Percentiles rank a stretch among this genome's conserved stretches.
These are phyloP conservation scores for Diaporthe destruens DNA, from an alignment of 2,329 filamentous ascomycete genomes.

Conservation along the genomic window DNA sequence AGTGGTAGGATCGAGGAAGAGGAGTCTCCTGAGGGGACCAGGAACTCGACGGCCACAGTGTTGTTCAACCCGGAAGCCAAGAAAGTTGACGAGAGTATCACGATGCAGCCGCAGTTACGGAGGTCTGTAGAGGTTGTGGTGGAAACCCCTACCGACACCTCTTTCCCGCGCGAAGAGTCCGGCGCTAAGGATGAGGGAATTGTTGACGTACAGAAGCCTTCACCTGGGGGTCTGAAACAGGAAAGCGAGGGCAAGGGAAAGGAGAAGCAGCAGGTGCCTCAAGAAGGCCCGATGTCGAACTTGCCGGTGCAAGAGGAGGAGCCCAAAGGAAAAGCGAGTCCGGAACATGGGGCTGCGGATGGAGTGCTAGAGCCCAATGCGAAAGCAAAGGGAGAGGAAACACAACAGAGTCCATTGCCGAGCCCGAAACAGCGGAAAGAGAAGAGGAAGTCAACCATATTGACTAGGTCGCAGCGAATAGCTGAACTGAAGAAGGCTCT, in stretches of 20 bases:
- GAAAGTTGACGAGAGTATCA: slow-evolving; percentile 18
- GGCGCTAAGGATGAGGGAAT: slow-evolving; percentile 1
- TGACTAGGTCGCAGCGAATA: slow-evolving; percentile 35
- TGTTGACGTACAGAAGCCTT: background rate
- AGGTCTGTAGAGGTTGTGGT: slow-evolving; percentile 34
- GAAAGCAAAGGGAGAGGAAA: slow-evolving; percentile 5
- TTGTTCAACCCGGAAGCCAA: slow-evolving; percentile 15
- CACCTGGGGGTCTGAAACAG: background rate
- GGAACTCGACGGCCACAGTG: slow-evolving; percentile 7
- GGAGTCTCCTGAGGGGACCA: background rate
- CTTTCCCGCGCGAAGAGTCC: background rate
- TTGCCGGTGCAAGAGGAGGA: slow-evolving; percentile 10
- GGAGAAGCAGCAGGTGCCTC: background rate
- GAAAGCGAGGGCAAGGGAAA: background rate
- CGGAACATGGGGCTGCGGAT: background rate
- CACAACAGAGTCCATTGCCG: slow-evolving; percentile 14
- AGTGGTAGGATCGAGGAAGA: slow-evolving; percentile 23
- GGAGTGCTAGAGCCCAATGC: background rate
- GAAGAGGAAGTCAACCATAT: slow-evolving; percentile 36
- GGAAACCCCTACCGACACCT: slow-evolving; percentile 40
- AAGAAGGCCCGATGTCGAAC: background rate
- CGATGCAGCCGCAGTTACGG: slow-evolving; percentile 5
- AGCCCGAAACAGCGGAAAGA: slow-evolving; percentile 42
- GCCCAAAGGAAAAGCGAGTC: slow-evolving; percentile 34
- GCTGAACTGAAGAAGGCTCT: slow-evolving; percentile 33